These are phyloP conservation scores for Clitopilus hobsonii DNA, from an alignment of 768 basidiomycete species.

Conservation along the genomic window DNA sequence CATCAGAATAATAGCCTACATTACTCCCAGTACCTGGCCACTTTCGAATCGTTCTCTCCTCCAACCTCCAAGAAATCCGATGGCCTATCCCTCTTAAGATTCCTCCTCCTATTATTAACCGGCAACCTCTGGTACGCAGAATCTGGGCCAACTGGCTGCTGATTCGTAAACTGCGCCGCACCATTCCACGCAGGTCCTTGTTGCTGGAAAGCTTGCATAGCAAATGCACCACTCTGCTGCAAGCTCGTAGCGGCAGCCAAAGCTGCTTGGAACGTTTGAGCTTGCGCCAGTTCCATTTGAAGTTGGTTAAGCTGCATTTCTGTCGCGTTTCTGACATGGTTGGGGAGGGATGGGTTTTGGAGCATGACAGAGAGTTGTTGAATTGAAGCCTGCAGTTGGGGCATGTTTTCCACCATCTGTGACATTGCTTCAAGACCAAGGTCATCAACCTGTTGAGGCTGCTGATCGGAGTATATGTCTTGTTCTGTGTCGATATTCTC, in stretches of 20 bases:
- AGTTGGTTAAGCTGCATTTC: slow-evolving; percentile 81
- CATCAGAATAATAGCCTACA: background rate
- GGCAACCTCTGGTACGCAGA: slow-evolving; percentile 87
- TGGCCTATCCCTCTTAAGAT: slow-evolving; percentile 76
- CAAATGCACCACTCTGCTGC: slow-evolving; percentile 41
- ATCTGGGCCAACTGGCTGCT: slow-evolving; percentile 66
- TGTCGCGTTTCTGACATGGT: slow-evolving; percentile 70
- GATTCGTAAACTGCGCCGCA: slow-evolving; percentile 51
- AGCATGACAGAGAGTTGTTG: slow-evolving; percentile 75
- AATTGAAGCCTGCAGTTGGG: slow-evolving; percentile 82
- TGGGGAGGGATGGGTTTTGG: slow-evolving; percentile 71
- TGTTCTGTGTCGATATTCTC: slow-evolving; percentile 35
- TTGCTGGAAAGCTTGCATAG: slow-evolving; percentile 32
- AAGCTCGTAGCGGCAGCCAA: slow-evolving; percentile 53
- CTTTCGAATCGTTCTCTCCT: slow-evolving; percentile 57
- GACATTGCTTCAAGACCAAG: slow-evolving; percentile 58
- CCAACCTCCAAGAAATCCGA: slow-evolving; percentile 80
- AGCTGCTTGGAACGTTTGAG: slow-evolving; percentile 66
- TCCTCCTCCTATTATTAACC: slow-evolving; percentile 73
- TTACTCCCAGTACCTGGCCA: slow-evolving; percentile 77
- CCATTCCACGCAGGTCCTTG: slow-evolving; percentile 15
- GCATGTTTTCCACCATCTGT: slow-evolving; percentile 68
- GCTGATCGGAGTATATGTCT: slow-evolving; percentile 71
- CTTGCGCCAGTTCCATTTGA: slow-evolving; percentile 75
- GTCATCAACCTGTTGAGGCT: slow-evolving; percentile 37